Evolutionary conservation across 129 eudicot species (phyloP).

Genomic region (Saposhnikovia divaricata): DNA sequence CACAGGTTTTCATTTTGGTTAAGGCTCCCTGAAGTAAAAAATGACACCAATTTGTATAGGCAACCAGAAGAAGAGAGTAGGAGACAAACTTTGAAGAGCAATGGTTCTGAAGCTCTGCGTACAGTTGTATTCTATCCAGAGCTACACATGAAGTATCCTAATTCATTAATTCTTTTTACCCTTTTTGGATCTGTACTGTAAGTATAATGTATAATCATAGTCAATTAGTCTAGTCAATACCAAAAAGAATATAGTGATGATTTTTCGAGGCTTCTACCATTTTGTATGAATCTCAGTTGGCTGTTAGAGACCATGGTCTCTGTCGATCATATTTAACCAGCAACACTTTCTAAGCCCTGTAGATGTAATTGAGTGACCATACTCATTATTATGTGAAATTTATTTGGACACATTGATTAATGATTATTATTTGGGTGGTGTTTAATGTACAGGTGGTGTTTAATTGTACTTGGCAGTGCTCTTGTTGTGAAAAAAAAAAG

Average conservation of each 20-base stretch:
- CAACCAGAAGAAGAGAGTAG: conserved; percentile 12
- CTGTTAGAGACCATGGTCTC: background rate
- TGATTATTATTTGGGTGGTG: too few relatives aligned
- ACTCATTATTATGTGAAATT: background rate
- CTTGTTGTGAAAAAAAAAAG: too few relatives aligned
- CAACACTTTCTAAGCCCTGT: background rate
- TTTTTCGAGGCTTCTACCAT: background rate
- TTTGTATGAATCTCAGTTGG: conserved; percentile 6
- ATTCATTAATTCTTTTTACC: conserved; percentile 19
- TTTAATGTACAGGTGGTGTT: too few relatives aligned
- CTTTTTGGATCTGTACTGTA: conserved; percentile 18
- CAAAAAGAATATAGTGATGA: conserved; percentile 15
- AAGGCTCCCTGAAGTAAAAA: conserved; percentile 19
- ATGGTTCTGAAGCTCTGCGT: conserved; percentile 7
- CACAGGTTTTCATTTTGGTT: conserved; percentile 71
- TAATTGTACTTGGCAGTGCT: background rate
- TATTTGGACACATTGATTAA: background rate
- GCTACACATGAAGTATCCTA: conserved; percentile 10
- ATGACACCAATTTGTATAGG: conserved; percentile 8
- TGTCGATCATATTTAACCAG: background rate
- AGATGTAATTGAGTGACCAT: background rate
- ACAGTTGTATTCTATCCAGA: conserved; percentile 13
- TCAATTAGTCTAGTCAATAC: conserved; percentile 4
- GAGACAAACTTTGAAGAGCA: conserved; percentile 7
- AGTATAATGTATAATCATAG: conserved; percentile 13